These are phyloP conservation scores for Magnaporthiopsis poae DNA, from an alignment of 2,329 filamentous ascomycete genomes.

Conservation along the genomic window DNA sequence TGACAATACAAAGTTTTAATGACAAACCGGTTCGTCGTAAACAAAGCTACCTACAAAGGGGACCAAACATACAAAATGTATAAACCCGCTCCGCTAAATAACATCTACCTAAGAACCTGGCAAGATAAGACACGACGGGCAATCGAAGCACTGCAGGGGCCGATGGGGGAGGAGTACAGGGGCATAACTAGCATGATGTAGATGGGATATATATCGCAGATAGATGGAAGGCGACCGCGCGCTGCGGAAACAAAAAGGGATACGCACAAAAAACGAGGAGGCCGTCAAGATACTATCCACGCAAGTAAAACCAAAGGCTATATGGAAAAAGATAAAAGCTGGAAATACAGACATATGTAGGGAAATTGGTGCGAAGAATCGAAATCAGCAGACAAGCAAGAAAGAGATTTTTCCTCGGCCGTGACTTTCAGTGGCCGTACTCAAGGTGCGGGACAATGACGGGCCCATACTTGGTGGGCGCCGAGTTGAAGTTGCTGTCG, in stretches of 20 bases:
- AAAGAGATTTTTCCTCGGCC: constrained; percentile 5
- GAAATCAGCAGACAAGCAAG: constrained; percentile 7
- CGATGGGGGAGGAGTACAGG: neutral
- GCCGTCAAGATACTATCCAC: neutral
- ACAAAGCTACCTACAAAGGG: neutral
- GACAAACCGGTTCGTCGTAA: neutral
- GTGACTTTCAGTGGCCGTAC: constrained; percentile 46
- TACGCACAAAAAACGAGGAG: neutral
- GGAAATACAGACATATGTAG: neutral
- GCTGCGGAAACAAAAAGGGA: neutral
- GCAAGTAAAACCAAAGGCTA: neutral
- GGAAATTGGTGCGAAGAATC: constrained; percentile 7
- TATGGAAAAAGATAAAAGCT: neutral
- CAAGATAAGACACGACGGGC: neutral
- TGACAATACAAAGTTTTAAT: neutral
- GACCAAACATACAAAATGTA: neutral
- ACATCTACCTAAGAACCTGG: neutral
- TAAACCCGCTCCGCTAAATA: neutral
- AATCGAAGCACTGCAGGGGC: neutral
- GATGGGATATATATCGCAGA: neutral
- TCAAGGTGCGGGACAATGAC: constrained; percentile 86
- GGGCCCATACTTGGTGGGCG: constrained; percentile 89
- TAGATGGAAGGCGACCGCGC: neutral
- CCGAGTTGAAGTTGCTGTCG: constrained; percentile 61
- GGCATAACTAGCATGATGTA: neutral